Evolutionary conservation across 1,284 basidiomycete species (phyloP).

Genomic region (Sphaerobolus stellatus): DNA sequence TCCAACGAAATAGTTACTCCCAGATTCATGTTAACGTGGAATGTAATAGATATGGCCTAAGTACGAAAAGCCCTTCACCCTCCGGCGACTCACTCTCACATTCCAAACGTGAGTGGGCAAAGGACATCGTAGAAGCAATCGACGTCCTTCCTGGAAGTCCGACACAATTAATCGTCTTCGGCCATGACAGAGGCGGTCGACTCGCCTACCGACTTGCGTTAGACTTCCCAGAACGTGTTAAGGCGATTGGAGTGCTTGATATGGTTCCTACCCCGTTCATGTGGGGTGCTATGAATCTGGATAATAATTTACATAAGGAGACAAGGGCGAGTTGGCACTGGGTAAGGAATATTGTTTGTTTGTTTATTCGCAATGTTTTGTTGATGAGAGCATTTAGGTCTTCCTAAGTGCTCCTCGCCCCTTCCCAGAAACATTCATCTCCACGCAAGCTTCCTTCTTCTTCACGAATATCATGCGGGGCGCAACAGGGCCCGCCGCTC

Average conservation of each 20-base stretch:
- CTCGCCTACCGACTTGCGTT: conserved; percentile 27
- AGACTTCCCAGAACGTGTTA: conserved; percentile 21
- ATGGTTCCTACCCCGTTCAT: conserved; percentile 27
- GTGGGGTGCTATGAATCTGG: conserved; percentile 24
- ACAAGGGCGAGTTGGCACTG: conserved; percentile 26
- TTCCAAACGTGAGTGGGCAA: conserved; percentile 26
- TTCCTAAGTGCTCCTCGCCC: conserved; percentile 28
- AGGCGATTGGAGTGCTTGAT: conserved; percentile 24
- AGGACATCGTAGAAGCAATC: conserved; percentile 22
- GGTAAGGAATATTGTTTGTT: conserved; percentile 13
- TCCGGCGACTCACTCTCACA: conserved; percentile 21
- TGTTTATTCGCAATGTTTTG: not conserved
- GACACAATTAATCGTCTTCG: conserved; percentile 21
- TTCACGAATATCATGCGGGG: conserved; percentile 18
- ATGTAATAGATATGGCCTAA: conserved; percentile 22
- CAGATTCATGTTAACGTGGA: not conserved
- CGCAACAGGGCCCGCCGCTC: conserved; percentile 20
- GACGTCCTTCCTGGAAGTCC: conserved; percentile 15
- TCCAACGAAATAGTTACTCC: not conserved
- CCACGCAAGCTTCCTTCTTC: conserved; percentile 20
- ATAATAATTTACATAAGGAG: conserved; percentile 17
- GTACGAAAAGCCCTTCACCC: conserved; percentile 21
- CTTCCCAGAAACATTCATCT: conserved; percentile 26
- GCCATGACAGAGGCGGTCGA: conserved; percentile 30
- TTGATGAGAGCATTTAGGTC: conserved; percentile 17